phyloP scores from a whole-genome alignment of 495 filamentous ascomycete species.

The Tuber aestivum region DNA sequence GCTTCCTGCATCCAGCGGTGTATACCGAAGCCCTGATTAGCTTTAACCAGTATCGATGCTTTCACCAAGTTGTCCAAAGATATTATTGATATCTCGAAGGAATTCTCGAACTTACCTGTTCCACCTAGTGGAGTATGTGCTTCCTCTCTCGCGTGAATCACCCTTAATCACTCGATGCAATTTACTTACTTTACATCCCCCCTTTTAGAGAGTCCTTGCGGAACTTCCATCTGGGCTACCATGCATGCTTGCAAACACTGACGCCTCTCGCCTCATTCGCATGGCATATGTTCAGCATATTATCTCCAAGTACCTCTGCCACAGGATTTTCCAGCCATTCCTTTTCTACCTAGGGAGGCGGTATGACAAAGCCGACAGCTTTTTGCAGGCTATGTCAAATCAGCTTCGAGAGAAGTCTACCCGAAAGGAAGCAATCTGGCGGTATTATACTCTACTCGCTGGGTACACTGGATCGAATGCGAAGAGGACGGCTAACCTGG shows the following conservation, averaged over 20 bases:
- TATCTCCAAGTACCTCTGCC: constrained; percentile 55
- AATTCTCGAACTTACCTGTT: constrained; percentile 56
- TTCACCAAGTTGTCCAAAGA: constrained; percentile 55
- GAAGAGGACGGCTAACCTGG: constrained; percentile 58
- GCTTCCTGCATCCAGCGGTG: constrained; percentile 35
- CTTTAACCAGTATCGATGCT: constrained; percentile 51
- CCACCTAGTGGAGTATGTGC: constrained; percentile 45
- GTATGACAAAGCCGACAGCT: constrained; percentile 58
- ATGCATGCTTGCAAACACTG: constrained; percentile 49
- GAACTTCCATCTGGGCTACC: constrained; percentile 53
- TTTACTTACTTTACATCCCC: constrained; percentile 16
- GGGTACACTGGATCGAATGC: constrained; percentile 59
- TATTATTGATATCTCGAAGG: constrained; percentile 55
- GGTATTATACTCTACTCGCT: constrained; percentile 59
- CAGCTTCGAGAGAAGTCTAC: constrained; percentile 58
- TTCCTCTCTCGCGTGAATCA: not conserved
- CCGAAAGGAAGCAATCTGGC: constrained; percentile 59
- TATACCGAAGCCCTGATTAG: constrained; percentile 40
- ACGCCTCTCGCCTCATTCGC: constrained; percentile 53
- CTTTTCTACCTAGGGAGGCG: constrained; percentile 57
- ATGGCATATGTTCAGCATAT: constrained; percentile 57
- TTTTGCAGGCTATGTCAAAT: constrained; percentile 58
- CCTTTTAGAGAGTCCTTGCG: constrained; percentile 42
- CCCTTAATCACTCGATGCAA: not conserved
- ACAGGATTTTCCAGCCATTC: constrained; percentile 61